Conservation (phyloP, 176 grass and related monocot species). For the Olyra latifolia region DNA sequence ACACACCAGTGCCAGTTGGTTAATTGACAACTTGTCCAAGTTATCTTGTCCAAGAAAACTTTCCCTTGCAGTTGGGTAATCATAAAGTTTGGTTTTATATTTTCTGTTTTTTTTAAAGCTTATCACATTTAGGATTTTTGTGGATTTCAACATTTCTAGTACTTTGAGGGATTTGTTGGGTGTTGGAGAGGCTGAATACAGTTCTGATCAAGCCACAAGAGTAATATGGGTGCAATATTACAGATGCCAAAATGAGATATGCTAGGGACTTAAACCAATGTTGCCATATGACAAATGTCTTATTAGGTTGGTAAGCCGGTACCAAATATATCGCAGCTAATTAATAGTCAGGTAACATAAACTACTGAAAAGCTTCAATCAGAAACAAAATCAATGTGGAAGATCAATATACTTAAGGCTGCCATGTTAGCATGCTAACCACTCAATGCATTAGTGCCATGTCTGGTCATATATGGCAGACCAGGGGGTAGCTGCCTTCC, state of each 20-base stretch:
- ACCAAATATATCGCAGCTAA: background rate
- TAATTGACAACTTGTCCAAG: conserved; percentile 11
- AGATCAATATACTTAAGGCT: background rate
- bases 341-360: background rate
- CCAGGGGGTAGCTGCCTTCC: background rate
- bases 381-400: background rate
- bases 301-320: background rate
- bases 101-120: background rate
- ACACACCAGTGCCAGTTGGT: background rate
- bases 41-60: background rate
- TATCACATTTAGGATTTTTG: background rate
- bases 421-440: conserved; percentile 1
- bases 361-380: background rate
- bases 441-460: background rate
- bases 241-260: background rate
- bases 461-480: background rate
- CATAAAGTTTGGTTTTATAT: background rate
- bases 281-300: background rate
- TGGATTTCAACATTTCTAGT: background rate
- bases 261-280: background rate
- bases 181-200: background rate
- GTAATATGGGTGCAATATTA: background rate
- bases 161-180: background rate
- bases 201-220: background rate
- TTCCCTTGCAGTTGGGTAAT: background rate